Percentiles rank a stretch among this genome's conserved stretches.
phyloP scores from a whole-genome alignment of 2,329 filamentous ascomycete species.

The Sporothrix dimorphospora region DNA sequence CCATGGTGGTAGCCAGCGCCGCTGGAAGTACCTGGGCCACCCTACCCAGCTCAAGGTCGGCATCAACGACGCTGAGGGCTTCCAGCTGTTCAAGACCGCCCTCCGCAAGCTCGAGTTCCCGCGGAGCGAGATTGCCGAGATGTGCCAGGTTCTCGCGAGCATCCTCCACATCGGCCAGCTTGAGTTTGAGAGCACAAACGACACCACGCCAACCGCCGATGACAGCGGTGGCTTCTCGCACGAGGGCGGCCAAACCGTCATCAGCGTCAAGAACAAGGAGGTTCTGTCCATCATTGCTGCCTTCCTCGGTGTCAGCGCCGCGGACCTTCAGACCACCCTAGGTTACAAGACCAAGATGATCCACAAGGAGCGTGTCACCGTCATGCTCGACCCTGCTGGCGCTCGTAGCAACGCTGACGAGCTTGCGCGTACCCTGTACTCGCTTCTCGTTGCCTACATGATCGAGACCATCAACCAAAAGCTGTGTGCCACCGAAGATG shows the following conservation, averaged over 20 bases:
- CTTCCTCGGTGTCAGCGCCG: conserved; percentile 84
- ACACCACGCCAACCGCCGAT: conserved; percentile 77
- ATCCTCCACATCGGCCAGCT: conserved; percentile 98
- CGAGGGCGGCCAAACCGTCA: conserved; percentile 84
- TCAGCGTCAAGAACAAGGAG: conserved; percentile 91
- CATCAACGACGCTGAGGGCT: conserved; percentile 93
- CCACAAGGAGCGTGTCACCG: conserved; percentile 93
- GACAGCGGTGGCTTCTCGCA: conserved; percentile 97
- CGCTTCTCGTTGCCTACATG: conserved; percentile 88
- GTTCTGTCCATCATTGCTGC: conserved; percentile 82
- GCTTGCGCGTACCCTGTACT: conserved; percentile 89
- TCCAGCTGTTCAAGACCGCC: conserved; percentile 96
- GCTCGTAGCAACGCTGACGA: conserved; percentile 92
- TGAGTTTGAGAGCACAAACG: conserved; percentile 82
- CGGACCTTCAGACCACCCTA: conserved; percentile 82
- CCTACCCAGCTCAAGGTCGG: conserved; percentile 96
- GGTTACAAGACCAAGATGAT: conserved; percentile 98
- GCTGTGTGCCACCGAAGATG: conserved; percentile 83
- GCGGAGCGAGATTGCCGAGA: conserved; percentile 89
- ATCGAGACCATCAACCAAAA: conserved; percentile 91
- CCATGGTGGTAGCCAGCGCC: conserved; percentile 61
- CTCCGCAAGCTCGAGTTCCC: conserved; percentile 93
- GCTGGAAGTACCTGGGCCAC: conserved; percentile 96
- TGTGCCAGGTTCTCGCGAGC: conserved; percentile 89
- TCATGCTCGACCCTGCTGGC: conserved; percentile 93